Percentiles rank a stretch among this genome's conserved stretches.
These are phyloP conservation scores for Tetracladium maxilliforme DNA, from an alignment of 2,329 filamentous ascomycete genomes.

Conservation along the genomic window DNA sequence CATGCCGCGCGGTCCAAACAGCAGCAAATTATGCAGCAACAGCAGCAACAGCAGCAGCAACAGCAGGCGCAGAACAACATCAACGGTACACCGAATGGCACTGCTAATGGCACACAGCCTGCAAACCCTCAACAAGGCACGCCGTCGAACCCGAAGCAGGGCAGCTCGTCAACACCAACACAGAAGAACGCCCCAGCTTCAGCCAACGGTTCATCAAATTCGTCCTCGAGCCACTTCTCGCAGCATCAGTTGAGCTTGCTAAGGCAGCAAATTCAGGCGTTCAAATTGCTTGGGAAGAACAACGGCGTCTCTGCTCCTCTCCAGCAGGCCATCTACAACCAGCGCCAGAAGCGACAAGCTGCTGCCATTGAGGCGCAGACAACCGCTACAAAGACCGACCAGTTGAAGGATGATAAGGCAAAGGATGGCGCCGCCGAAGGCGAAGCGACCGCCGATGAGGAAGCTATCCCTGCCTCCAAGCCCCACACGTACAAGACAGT, in stretches of 20 bases:
- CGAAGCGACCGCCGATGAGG: conserved; percentile 10
- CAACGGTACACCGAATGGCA: conserved; percentile 38
- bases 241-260: conserved; percentile 67
- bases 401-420: conserved; percentile 23
- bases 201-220: conserved; percentile 7
- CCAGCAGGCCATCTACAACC: conserved; percentile 71
- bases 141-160: conserved; percentile 18
- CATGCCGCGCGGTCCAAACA: conserved; percentile 13
- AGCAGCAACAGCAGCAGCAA: conserved; percentile 26
- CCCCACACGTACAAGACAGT: conserved; percentile 58
- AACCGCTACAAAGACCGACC: too few relatives aligned
- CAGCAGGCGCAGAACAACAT: conserved; percentile 35
- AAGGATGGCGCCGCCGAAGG: conserved; percentile 14
- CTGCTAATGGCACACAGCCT: conserved; percentile 32
- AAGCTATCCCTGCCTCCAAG: too few relatives aligned
- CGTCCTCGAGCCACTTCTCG: conserved; percentile 38
- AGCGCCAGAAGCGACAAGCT: conserved; percentile 46
- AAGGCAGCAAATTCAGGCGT: conserved; percentile 77
- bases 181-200: conserved; percentile 3
- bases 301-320: conserved; percentile 63
- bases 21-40: conserved; percentile 38
- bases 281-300: conserved; percentile 82
- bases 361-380: conserved; percentile 7
- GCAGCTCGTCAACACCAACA: conserved; percentile 2
- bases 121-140: conserved; percentile 22